Evolutionary conservation across 225 moss, liverwort and hornwort species (phyloP), one percentile per base, ranked within the genome.

Genomic region (Climacium dendroides): DNA sequence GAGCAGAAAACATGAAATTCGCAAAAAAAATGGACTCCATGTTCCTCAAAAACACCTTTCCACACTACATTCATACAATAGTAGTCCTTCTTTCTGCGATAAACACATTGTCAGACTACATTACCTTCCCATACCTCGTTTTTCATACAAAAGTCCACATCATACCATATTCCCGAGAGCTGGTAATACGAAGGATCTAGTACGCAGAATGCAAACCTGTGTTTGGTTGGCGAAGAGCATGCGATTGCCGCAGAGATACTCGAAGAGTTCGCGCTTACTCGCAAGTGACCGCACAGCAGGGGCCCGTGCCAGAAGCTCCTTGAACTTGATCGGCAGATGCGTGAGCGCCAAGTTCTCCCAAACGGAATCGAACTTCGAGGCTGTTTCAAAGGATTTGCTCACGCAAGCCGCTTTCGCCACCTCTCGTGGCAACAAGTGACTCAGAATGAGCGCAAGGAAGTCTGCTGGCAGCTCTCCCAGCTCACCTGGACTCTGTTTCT

Each of bases 321-420:
- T 57, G 39, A 86, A 86, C 50, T 85, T 87, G 23, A 6, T 35
- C 45, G 91, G 89, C 85, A 93, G 73, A 77, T 77, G 87, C n/a
- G 58, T 1, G 24, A 88, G 83, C 47, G 83, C 83, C 15, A 88
- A 43, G 6, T 10, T 86, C 34, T 60, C 84, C 93, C 93, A 93
- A 37, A 91, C 90, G 34, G 62, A 84, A 66, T 93, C 90, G 45
- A 83, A 93, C 15, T 35, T 53, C n/a, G 87, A 54, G 32, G 93
- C 93, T 29, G 53, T 84, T 34, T 52, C 84, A 16, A 88, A 90
- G 30, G 88, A 59, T 34, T 81, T 77, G 86, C 86, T 90, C 45
- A 91, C 91, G 78, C 84, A 90, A 19, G 91, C 89, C 78, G 73
- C 61, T 74, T 37, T 90, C 86, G 80, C 84, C 57, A 93, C 88